Evolutionary conservation across 2,329 filamentous ascomycete species (phyloP).

Genomic region (Fusarium vanettenii): DNA sequence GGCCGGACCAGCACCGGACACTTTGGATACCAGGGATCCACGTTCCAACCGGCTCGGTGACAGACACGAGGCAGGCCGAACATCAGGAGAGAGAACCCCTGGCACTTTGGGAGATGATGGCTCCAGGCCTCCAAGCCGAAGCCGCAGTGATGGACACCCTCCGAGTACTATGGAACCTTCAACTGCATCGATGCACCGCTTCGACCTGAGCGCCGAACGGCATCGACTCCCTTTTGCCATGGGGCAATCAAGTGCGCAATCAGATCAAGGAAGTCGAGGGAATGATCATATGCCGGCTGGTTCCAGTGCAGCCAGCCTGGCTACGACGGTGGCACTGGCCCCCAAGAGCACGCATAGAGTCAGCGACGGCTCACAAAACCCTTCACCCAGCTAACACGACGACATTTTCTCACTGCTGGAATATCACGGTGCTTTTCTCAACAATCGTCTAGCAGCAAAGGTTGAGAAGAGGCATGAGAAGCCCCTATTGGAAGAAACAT

Average conservation of each 20-base stretch:
- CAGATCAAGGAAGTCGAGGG: constrained; percentile 23
- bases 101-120: constrained; percentile 31
- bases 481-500: not conserved
- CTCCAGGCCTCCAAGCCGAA: constrained; percentile 37
- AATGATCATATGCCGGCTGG: constrained; percentile 19
- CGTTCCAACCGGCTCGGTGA: constrained; percentile 22
- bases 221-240: constrained; percentile 34
- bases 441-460: not conserved
- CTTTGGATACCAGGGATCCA: constrained; percentile 23
- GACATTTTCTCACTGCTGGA: not conserved
- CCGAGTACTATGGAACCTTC: constrained; percentile 37
- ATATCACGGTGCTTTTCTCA: not conserved
- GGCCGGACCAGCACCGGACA: constrained; percentile 20
- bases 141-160: constrained; percentile 33
- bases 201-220: constrained; percentile 36
- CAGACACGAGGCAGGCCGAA: constrained; percentile 22
- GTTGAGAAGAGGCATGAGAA: not conserved
- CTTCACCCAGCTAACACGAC: constrained; percentile 34
- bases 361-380: constrained; percentile 31
- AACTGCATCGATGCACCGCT: constrained; percentile 32
- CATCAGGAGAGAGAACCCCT: constrained; percentile 35
- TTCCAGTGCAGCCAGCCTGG: constrained; percentile 4
- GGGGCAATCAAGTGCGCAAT: constrained; percentile 8
- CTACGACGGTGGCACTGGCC: constrained; percentile 12
- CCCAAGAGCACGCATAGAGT: constrained; percentile 29